phyloP scores from a whole-genome alignment of 371 early-diverging fungal genomes.

The Mucor mucedo region DNA sequence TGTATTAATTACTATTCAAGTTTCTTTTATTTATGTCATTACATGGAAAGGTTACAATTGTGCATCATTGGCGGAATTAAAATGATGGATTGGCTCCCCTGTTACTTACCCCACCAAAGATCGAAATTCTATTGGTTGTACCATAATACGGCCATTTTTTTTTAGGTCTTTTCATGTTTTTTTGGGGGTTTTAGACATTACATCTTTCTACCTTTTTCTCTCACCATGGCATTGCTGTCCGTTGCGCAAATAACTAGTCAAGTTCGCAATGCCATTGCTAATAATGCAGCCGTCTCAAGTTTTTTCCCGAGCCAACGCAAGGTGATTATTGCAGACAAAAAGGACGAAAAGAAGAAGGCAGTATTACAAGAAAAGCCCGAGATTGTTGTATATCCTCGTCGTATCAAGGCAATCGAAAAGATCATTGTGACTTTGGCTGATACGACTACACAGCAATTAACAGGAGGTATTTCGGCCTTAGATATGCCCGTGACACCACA shows the following conservation, averaged over 20 bases:
- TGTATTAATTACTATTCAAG: no score
- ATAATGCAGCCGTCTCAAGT: conserved; percentile 2
- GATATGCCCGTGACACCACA: conserved; percentile 62
- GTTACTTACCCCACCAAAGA: neutral
- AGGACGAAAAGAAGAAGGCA: neutral
- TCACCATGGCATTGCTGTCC: conserved; percentile 13
- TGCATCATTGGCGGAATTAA: no score
- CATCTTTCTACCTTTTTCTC: neutral
- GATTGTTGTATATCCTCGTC: conserved; percentile 20
- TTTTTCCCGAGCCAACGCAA: neutral
- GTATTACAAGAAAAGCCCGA: neutral
- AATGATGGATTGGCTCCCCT: neutral
- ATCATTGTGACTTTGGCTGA: conserved; percentile 1
- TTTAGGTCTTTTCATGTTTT: no score
- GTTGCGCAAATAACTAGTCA: conserved; percentile 14
- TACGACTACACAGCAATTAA: neutral
- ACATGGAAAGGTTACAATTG: no score
- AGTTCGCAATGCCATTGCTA: neutral
- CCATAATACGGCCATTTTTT: neutral
- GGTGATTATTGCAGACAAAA: neutral
- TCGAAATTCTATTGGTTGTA: neutral
- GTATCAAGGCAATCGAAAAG: conserved; percentile 1
- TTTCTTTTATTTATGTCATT: no score
- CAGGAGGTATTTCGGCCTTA: conserved; percentile 22
- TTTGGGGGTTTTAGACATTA: no score